Evolutionary conservation across 805 yeast species (phyloP), one percentile per base, ranked within the genome.

Genomic region (Kazachstania africana): DNA sequence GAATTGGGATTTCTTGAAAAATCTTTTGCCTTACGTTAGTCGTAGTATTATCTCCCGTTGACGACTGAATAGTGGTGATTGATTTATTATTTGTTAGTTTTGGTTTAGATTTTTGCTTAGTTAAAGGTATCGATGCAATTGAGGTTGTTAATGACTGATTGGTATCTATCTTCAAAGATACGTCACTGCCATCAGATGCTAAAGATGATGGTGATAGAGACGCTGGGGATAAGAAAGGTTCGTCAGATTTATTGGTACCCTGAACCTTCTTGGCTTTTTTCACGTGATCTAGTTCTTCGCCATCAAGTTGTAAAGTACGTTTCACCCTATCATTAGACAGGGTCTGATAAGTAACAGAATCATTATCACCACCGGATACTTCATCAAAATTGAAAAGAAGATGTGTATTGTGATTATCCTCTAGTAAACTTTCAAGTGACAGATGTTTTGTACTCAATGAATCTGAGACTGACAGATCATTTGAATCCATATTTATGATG

Each of bases 351-450:
- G 22, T 6, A 8, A 10, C 26, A 8, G 5, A 16, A 16, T 18
- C 16, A 6, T 23, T 16, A n/a, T 22, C 27, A 4, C 25, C 15
- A 12, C 16, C 17, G 1, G 23, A 18, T 4, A 17, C 12, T 22
- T 32, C 31, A 9, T 31, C 28, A 12, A 10, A 9, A 20, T 31
- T 18, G 29, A 42, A 39, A 9, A 38, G 20, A 12, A 44, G 31
- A 18, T 35, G 40, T 3, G 43, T 21, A 22, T 34, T 35, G 10
- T 34, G 29, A 20, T 36, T 44, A 16, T 35, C 39, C 24, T 36
- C 44, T 17, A 47, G 30, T 22, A 47, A 30, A 23, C 40, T 38
- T n/a, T 48, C 53, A 23, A 48, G 32, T 10, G 49, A 44, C 10
- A 48, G 35, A 32, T 42, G 41, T 26, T 45, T 46, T 25, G 38